A percentile compares a stretch with the other conserved stretches of the same genome.
These are phyloP conservation scores for Psidium guajava DNA, from an alignment of 345 rosid genomes.

Conservation along the genomic window DNA sequence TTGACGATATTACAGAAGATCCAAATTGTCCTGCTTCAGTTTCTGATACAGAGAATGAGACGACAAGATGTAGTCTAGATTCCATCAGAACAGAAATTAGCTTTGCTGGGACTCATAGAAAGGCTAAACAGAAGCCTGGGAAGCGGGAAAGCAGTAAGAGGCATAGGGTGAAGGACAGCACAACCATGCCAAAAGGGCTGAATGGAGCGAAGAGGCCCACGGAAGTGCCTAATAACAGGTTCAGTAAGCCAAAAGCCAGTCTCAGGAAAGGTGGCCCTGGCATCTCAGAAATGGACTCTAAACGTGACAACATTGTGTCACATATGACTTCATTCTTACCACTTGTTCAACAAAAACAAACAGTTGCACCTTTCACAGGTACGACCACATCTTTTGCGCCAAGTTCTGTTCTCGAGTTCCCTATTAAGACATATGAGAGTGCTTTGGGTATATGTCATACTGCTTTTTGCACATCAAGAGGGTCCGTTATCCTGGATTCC, in stretches of 20 bases:
- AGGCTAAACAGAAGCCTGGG: conserved; percentile 27
- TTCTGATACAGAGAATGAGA: conserved; percentile 28
- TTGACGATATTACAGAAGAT: conserved; percentile 40
- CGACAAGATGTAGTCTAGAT: conserved; percentile 53
- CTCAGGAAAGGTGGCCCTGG: conserved; percentile 24
- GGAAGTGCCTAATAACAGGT: conserved; percentile 36
- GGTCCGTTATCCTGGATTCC: neutral
- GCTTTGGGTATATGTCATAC: neutral
- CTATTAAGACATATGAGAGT: neutral
- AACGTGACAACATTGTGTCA: conserved; percentile 65
- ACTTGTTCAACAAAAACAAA: conserved; percentile 72
- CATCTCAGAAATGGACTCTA: conserved; percentile 34
- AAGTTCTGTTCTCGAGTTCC: neutral
- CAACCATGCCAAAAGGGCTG: conserved; percentile 10
- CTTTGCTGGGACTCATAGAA: conserved; percentile 30
- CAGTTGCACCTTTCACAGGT: conserved; percentile 55
- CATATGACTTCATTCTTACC: conserved; percentile 73
- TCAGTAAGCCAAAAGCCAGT: conserved; percentile 43
- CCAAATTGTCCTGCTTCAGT: conserved; percentile 26
- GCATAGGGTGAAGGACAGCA: conserved; percentile 37
- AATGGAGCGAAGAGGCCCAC: conserved; percentile 20
- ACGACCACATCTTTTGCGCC: neutral
- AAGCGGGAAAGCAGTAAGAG: conserved; percentile 35
- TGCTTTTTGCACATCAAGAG: neutral
- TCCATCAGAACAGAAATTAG: conserved; percentile 46